phyloP scores from a whole-genome alignment of 352 stramenopile genomes.

The Phytopythium vexans region DNA sequence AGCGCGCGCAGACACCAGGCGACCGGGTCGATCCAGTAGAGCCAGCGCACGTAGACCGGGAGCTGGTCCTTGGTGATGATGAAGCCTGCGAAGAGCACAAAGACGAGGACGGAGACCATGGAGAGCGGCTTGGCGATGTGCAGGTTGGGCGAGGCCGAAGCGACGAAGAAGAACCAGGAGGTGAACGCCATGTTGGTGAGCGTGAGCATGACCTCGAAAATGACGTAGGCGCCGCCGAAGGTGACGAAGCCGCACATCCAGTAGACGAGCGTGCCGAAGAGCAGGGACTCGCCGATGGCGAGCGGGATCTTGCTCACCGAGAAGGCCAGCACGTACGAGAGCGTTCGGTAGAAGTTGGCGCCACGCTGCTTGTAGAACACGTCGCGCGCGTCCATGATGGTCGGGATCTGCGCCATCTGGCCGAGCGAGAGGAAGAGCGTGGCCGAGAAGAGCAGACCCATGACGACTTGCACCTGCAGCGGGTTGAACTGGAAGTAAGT shows the following conservation, averaged over 20 bases:
- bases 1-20: constrained; percentile 28
- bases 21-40: constrained; percentile 37
- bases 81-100: constrained; percentile 38
- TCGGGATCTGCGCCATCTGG: constrained; percentile 57
- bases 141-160: constrained; percentile 17
- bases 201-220: constrained; percentile 33
- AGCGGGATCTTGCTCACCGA: constrained; percentile 32
- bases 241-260: constrained; percentile 65
- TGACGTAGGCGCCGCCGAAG: constrained; percentile 18
- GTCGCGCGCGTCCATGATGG: constrained; percentile 47
- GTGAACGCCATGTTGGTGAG: constrained; percentile 35
- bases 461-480: constrained; percentile 30
- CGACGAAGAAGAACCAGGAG: constrained; percentile 40
- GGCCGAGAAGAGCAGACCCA: constrained; percentile 71
- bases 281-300: constrained; percentile 39
- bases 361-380: constrained; percentile 81
- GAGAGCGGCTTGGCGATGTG: constrained; percentile 31
- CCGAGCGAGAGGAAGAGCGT: constrained; percentile 70
- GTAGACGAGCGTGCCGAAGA: constrained; percentile 81
- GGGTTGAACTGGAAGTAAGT: constrained; percentile 38
- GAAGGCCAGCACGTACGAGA: constrained; percentile 52
- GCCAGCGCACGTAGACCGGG: constrained; percentile 22
- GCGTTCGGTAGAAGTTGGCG: constrained; percentile 74
- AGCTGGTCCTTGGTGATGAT: constrained; percentile 32
- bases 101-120: constrained; percentile 28